These are phyloP conservation scores for Trichomonas gallinae DNA, from an alignment of 208 protist genomes.

Conservation along the genomic window DNA sequence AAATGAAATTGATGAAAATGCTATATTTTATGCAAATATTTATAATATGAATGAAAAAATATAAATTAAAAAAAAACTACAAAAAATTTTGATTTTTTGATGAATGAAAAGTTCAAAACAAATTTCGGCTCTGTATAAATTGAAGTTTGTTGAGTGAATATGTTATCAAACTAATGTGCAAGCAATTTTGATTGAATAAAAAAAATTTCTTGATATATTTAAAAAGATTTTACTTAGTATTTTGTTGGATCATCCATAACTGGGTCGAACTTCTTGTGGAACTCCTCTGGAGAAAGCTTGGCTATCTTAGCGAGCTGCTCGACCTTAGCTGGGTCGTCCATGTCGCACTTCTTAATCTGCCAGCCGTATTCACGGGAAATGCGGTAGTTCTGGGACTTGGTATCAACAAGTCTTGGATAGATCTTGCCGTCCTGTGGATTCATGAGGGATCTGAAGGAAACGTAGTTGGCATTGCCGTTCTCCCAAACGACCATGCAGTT, in stretches of 20 bases:
- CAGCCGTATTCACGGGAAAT: slow-evolving; percentile 22
- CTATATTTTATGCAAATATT: too few relatives aligned
- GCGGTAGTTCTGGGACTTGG: slow-evolving; percentile 15
- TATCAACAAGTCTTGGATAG: slow-evolving; percentile 4
- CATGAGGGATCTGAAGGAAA: not conserved
- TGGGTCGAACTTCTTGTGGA: not conserved
- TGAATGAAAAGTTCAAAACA: too few relatives aligned
- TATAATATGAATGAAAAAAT: too few relatives aligned
- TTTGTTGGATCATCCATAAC: not conserved
- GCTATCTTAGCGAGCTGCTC: not conserved
- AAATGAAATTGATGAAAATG: too few relatives aligned
- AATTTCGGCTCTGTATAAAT: too few relatives aligned
- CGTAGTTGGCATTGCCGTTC: not conserved
- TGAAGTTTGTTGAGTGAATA: too few relatives aligned
- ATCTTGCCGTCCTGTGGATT: not conserved
- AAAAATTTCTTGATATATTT: not conserved
- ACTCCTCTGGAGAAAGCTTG: not conserved
- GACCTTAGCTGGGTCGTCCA: not conserved
- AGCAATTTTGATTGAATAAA: too few relatives aligned
- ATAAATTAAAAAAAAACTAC: too few relatives aligned
- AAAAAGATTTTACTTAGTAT: not conserved
- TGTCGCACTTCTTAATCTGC: not conserved
- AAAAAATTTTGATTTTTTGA: too few relatives aligned
- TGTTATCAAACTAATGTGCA: too few relatives aligned
- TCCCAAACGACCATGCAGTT: not conserved